phyloP scores from a whole-genome alignment of 805 yeast genomes.

The Metschnikowia aberdeeniae region DNA sequence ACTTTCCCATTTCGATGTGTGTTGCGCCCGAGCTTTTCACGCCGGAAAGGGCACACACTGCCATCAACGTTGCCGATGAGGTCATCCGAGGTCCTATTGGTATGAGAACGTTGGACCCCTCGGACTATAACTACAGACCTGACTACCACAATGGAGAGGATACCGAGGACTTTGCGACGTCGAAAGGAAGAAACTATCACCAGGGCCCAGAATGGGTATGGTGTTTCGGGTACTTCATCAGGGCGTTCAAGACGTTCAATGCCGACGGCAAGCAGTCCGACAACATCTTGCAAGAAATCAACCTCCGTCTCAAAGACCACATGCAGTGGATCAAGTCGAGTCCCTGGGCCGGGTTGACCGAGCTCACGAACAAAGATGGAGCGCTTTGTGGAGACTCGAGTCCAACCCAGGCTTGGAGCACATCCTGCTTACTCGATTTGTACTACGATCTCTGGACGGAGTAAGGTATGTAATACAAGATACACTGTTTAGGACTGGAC shows the following conservation, averaged over 20 bases:
- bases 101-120: constrained; percentile 87
- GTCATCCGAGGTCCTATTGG: constrained; percentile 86
- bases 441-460: constrained; percentile 55
- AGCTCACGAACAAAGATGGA: constrained; percentile 87
- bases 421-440: constrained; percentile 79
- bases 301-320: constrained; percentile 59
- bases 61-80: constrained; percentile 68
- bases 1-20: constrained; percentile 88
- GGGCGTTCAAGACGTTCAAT: constrained; percentile 66
- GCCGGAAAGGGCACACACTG: constrained; percentile 53
- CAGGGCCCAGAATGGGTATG: constrained; percentile 99
- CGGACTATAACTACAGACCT: constrained; percentile 89
- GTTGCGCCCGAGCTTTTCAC: constrained; percentile 92
- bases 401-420: constrained; percentile 97
- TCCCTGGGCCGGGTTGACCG: constrained; percentile 92
- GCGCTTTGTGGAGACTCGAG: constrained; percentile 78
- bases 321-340: constrained; percentile 67
- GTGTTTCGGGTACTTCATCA: constrained; percentile 80
- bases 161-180: constrained; percentile 79
- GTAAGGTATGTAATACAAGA: no score
- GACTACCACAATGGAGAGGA: constrained; percentile 80
- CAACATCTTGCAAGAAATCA: constrained; percentile 54
- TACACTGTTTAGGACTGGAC: not conserved
- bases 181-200: constrained; percentile 95
- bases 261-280: constrained; percentile 44